phyloP scores from a whole-genome alignment of 192 early-diverging fungal species.

The Phlyctochytrium planicorne region DNA sequence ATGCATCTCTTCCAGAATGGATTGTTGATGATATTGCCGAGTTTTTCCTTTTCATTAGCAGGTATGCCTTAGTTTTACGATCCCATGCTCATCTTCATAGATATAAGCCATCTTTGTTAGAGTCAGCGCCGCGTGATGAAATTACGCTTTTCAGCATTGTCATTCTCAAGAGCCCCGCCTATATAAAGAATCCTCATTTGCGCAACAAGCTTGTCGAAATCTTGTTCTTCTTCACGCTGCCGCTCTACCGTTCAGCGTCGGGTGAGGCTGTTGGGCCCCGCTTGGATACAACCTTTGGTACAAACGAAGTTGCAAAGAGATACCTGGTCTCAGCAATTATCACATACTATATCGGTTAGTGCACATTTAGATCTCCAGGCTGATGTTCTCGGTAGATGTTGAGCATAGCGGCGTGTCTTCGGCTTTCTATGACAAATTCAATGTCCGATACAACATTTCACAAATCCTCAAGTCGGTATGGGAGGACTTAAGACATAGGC shows the following conservation, averaged over 20 bases:
- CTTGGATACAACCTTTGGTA: conserved; percentile 61
- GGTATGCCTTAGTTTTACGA: conserved; percentile 33
- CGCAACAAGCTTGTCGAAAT: conserved; percentile 94
- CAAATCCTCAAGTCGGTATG: conserved; percentile 86
- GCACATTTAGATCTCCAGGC: conserved; percentile 1
- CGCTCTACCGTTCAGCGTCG: conserved; percentile 47
- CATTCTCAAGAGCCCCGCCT: conserved; percentile 73
- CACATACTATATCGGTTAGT: conserved; percentile 85
- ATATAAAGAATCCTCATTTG: conserved; percentile 92
- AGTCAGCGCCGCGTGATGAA: conserved; percentile 46
- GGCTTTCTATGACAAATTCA: conserved; percentile 99
- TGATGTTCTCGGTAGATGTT: conserved; percentile 62
- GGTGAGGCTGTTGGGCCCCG: conserved; percentile 36
- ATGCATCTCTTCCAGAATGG: conserved; percentile 87
- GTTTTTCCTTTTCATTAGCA: conserved; percentile 69
- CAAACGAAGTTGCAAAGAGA: conserved; percentile 70
- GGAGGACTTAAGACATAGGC: conserved; percentile 70
- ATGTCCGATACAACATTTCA: conserved; percentile 93
- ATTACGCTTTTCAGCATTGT: conserved; percentile 68
- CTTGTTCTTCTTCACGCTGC: conserved; percentile 78
- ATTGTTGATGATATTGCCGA: conserved; percentile 88
- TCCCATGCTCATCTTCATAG: conserved; percentile 14
- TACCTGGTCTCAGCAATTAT: conserved; percentile 81
- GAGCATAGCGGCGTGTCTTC: conserved; percentile 90
- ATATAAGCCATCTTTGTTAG: conserved; percentile 43